A percentile compares a stretch with the other conserved stretches of the same genome.
phyloP scores from a whole-genome alignment of 768 basidiomycete genomes.

The Russula dissimulans region DNA sequence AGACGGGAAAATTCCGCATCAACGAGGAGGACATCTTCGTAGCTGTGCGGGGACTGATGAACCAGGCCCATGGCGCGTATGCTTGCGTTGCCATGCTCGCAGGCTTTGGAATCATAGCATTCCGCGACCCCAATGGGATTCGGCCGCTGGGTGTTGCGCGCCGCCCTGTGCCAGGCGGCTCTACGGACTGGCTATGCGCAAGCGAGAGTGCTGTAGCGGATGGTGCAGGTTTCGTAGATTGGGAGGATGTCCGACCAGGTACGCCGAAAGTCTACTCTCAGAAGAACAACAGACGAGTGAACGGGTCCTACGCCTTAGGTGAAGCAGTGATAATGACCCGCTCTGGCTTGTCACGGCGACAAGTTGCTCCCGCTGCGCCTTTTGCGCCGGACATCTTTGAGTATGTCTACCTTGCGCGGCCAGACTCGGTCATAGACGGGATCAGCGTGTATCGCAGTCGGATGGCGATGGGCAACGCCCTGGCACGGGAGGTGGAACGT shows the following conservation, averaged over 20 bases:
- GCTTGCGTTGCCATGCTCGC: conserved; percentile 99
- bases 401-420: conserved; percentile 96
- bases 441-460: conserved; percentile 95
- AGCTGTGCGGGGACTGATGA: conserved; percentile 84
- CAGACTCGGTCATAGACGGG: conserved; percentile 95
- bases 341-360: conserved; percentile 59
- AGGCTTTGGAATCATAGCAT: conserved; percentile 96
- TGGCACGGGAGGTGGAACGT: conserved; percentile 78
- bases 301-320: conserved; percentile 36
- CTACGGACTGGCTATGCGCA: conserved; percentile 82
- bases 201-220: conserved; percentile 97
- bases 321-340: conserved; percentile 96
- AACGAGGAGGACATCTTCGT: conserved; percentile 99
- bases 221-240: conserved; percentile 82
- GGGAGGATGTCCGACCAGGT: conserved; percentile 93
- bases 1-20: conserved; percentile 98
- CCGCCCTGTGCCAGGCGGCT: conserved; percentile 45
- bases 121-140: conserved; percentile 97
- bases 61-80: conserved; percentile 85
- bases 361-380: conserved; percentile 55
- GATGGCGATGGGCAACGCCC: conserved; percentile 98
- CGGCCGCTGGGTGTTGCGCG: conserved; percentile 83
- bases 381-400: conserved; percentile 99
- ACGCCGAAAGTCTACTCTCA: conserved; percentile 19
- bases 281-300: too few species aligned